phyloP scores from a whole-genome alignment of 495 filamentous ascomycete species.

The Extremus antarcticus region DNA sequence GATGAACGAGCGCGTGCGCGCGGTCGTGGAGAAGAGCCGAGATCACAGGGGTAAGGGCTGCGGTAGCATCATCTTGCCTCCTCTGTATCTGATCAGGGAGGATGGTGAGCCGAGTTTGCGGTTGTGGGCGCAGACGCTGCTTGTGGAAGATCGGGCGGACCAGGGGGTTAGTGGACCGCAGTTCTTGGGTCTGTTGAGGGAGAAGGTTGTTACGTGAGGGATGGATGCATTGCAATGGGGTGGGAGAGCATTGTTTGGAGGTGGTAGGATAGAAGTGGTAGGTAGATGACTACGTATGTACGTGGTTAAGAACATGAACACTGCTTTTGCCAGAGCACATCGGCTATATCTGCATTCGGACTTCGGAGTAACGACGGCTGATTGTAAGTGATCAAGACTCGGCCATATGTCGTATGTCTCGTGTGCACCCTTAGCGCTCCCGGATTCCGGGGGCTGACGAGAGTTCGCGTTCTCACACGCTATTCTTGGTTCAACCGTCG shows the following conservation, averaged over 20 bases:
- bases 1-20: conserved; percentile 87
- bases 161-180: conserved; percentile 83
- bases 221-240: not conserved
- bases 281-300: not conserved
- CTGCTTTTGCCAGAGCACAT: no score
- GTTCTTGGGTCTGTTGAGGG: conserved; percentile 83
- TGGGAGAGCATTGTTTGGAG: not conserved
- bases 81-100: conserved; percentile 86
- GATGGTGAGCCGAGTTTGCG: conserved; percentile 92
- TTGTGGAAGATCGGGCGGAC: conserved; percentile 92
- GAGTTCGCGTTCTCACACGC: no score
- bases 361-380: no score
- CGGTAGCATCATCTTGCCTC: conserved; percentile 82
- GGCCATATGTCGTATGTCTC: no score
- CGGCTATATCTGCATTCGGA: no score
- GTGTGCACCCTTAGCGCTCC: no score
- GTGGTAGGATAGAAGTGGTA: not conserved
- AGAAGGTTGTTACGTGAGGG: conserved; percentile 63
- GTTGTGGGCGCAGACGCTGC: conserved; percentile 90
- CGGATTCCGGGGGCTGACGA: no score
- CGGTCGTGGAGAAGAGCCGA: conserved; percentile 80
- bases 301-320: not conserved
- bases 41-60: conserved; percentile 76
- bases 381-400: no score
- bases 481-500: not conserved